These are phyloP conservation scores for Flaveria floridana DNA, from an alignment of 140 eudicot species.

Conservation along the genomic window DNA sequence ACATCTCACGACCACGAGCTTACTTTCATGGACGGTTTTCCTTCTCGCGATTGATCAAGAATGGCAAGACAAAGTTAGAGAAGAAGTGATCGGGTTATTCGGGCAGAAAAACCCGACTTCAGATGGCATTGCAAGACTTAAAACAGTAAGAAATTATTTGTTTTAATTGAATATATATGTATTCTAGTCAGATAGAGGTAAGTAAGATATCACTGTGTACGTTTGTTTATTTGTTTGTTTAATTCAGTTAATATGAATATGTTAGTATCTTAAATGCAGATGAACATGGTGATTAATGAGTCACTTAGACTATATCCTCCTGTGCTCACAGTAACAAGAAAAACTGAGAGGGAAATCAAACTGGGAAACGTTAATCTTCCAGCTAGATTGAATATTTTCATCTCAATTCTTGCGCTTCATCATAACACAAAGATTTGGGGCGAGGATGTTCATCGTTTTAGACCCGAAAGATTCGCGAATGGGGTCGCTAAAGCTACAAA, in stretches of 20 bases:
- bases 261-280: slow-evolving; percentile 32
- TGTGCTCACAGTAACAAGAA: slow-evolving; percentile 41
- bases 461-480: slow-evolving; percentile 46
- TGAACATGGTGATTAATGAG: slow-evolving; percentile 57
- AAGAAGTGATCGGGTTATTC: slow-evolving; percentile 41
- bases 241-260: background rate
- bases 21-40: slow-evolving; percentile 56
- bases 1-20: slow-evolving; percentile 59
- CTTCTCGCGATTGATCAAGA: slow-evolving; percentile 55
- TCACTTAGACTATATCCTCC: slow-evolving; percentile 62
- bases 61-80: slow-evolving; percentile 52
- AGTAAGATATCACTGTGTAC: too few species aligned
- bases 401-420: slow-evolving; percentile 53
- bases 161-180: background rate
- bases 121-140: slow-evolving; percentile 53
- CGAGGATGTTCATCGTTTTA: slow-evolving; percentile 41
- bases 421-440: slow-evolving; percentile 49
- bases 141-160: slow-evolving; percentile 34
- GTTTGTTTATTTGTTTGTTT: background rate
- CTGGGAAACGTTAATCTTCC: slow-evolving; percentile 44
- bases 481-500: slow-evolving; percentile 54
- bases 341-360: slow-evolving; percentile 38
- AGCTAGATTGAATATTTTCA: slow-evolving; percentile 34
- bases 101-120: slow-evolving; percentile 43
- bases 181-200: background rate